phyloP scores from a whole-genome alignment of 768 basidiomycete species.

The Sarcodon aspratus region DNA sequence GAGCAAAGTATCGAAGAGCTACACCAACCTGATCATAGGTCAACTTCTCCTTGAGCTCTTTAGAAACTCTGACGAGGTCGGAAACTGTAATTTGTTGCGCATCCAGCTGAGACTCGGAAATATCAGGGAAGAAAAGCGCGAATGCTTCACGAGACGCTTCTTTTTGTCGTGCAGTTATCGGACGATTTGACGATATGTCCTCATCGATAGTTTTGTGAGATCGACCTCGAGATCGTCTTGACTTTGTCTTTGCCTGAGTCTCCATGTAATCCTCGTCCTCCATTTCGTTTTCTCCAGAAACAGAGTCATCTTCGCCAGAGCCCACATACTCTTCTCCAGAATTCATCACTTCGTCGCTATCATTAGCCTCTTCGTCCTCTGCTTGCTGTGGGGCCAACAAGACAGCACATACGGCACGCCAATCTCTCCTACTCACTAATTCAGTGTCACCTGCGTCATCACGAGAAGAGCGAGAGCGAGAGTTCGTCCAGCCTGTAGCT shows the following conservation, averaged over 20 bases:
- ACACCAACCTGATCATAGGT: slow-evolving; percentile 60
- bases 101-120: slow-evolving; percentile 31
- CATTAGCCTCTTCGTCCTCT: slow-evolving; percentile 16
- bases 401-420: slow-evolving; percentile 72
- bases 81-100: slow-evolving; percentile 49
- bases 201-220: background rate
- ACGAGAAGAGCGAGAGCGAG: slow-evolving; percentile 5
- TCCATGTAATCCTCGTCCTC: slow-evolving; percentile 11
- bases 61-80: slow-evolving; percentile 50
- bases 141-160: slow-evolving; percentile 48
- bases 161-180: slow-evolving; percentile 41
- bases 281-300: slow-evolving; percentile 20
- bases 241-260: slow-evolving; percentile 2
- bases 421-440: slow-evolving; percentile 54
- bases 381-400: slow-evolving; percentile 31
- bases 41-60: slow-evolving; percentile 58
- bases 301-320: slow-evolving; percentile 9
- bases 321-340: slow-evolving; percentile 20
- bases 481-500: slow-evolving; percentile 53
- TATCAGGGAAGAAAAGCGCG: slow-evolving; percentile 61
- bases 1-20: slow-evolving; percentile 1
- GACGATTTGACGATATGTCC: background rate
- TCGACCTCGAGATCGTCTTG: background rate
- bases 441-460: slow-evolving; percentile 13
- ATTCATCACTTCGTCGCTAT: slow-evolving; percentile 10